Base-by-base conservation (phyloP, 2,329 filamentous ascomycete genomes). In the Escovopsis sp. region DNA sequence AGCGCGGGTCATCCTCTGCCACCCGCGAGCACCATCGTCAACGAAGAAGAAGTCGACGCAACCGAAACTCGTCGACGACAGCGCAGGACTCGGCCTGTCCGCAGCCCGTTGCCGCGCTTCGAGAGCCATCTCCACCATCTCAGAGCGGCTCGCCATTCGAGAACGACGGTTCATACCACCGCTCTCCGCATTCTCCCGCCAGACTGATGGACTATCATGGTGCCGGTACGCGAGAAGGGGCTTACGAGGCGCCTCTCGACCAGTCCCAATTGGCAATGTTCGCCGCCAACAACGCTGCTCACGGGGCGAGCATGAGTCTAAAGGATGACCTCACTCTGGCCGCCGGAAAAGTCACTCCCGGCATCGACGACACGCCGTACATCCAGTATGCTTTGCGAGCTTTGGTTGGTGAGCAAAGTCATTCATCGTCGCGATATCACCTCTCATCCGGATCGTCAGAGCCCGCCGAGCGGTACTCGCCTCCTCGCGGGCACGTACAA, bases 351-450 rank as follows among this genome's bases (percentile, higher is more conserved):
- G 64, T 75, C 37, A 88, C 83, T 0, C 86, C 86, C 0, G 83
- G 79, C 9, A 64, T 85, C 27, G 86, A 94, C 49, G 81, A 93
- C 49, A 80, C 76, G 8, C 86, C 85, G 1, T 93, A 87, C 55
- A 83, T 94, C 43, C 80, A 80, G 43, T 92, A 90, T 54, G 87
- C 88, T 28, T 74, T 96, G 42, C 82, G 93, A 43, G 84, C 88
- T 42, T 63, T 96, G 45, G 92, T 85, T 5, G 68, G 79, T 33
- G 73, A 81, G 48, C 77, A 77, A 38, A 75, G 82, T 40, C 65
- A 75, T 5, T 58, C 63, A 38, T 66, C 68, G 9, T 62, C 67
- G 37, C 61, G 65, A 36, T 25, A 25, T 25, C 59, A 69, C 44
- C 65, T 71, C 35, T 55, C 66, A 36, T 63, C 66, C 4, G 48